These are phyloP conservation scores for Adansonia gregorii DNA, from an alignment of 441 rosid species.

Conservation along the genomic window DNA sequence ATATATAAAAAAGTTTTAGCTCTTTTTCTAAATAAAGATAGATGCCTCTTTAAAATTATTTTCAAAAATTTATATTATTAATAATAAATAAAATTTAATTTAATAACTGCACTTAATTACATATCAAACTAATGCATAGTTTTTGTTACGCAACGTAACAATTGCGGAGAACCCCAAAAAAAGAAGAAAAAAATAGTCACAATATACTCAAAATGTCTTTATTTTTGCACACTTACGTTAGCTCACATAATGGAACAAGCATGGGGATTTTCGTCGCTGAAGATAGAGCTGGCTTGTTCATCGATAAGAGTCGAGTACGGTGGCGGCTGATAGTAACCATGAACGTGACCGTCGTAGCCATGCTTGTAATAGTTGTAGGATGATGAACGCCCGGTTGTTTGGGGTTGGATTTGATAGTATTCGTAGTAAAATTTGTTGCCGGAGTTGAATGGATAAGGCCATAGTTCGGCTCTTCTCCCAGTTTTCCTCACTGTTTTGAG, in stretches of 20 bases:
- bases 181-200: too few relatives aligned
- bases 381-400: not conserved
- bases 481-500: constrained; percentile 59
- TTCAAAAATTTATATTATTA: too few relatives aligned
- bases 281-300: constrained; percentile 45
- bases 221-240: not conserved
- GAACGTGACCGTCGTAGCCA: constrained; percentile 46
- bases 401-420: constrained; percentile 20
- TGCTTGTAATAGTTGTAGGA: constrained; percentile 50
- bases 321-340: constrained; percentile 48
- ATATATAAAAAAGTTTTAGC: too few relatives aligned
- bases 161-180: too few relatives aligned
- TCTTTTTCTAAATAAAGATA: too few relatives aligned
- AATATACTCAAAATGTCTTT: not conserved
- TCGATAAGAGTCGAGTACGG: constrained; percentile 42
- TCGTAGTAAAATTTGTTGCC: constrained; percentile 35
- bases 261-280: constrained; percentile 76
- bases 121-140: too few relatives aligned
- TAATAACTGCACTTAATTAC: too few relatives aligned
- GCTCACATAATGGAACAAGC: constrained; percentile 63
- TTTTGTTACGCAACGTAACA: too few relatives aligned
- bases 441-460: constrained; percentile 60
- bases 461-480: constrained; percentile 58
- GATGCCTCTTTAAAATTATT: too few relatives aligned
- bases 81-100: too few relatives aligned